Percentiles rank a stretch among this genome's conserved stretches.
Evolutionary conservation across 106 monocot species (phyloP).

Genomic region (Narthecium ossifragum): DNA sequence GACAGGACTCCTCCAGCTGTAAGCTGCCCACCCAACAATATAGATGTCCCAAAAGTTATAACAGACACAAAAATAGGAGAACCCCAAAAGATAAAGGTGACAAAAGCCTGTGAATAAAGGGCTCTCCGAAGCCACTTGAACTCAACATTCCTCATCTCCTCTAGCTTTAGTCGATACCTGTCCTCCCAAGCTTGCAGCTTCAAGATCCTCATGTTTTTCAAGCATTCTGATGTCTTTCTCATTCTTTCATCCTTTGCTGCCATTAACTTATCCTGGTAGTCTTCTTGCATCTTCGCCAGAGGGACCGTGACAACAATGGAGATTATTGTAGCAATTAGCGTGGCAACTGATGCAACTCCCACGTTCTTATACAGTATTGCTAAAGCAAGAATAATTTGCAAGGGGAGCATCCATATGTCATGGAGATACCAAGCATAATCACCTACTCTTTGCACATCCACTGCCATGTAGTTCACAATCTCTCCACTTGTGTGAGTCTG

Average conservation of each 20-base stretch:
- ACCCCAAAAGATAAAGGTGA: conserved; percentile 94
- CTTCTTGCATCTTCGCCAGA: conserved; percentile 82
- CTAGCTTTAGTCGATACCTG: conserved; percentile 54
- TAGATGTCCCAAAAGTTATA: conserved; percentile 76
- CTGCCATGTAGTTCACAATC: conserved; percentile 99
- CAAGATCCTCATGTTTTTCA: conserved; percentile 94
- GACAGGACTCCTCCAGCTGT: conserved; percentile 90
- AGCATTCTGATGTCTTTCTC: conserved; percentile 91
- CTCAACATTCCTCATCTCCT: conserved; percentile 86
- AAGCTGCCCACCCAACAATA: conserved; percentile 67
- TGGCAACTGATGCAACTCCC: conserved; percentile 68
- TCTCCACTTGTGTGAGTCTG: conserved; percentile 94
- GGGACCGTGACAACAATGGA: conserved; percentile 83
- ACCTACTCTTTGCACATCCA: conserved; percentile 89
- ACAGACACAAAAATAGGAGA: conserved; percentile 94
- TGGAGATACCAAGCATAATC: conserved; percentile 96
- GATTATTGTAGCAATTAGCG: conserved; percentile 60
- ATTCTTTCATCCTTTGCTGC: conserved; percentile 92
- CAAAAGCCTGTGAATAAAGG: conserved; percentile 73
- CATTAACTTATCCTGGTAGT: conserved; percentile 90
- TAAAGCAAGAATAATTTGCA: conserved; percentile 83
- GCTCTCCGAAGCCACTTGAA: conserved; percentile 71
- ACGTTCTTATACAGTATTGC: conserved; percentile 85
- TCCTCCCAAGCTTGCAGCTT: conserved; percentile 99
- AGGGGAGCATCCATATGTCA: conserved; percentile 94